Base-by-base conservation (phyloP, 169 alveolate species). In the Cryptosporidium ryanae region DNA sequence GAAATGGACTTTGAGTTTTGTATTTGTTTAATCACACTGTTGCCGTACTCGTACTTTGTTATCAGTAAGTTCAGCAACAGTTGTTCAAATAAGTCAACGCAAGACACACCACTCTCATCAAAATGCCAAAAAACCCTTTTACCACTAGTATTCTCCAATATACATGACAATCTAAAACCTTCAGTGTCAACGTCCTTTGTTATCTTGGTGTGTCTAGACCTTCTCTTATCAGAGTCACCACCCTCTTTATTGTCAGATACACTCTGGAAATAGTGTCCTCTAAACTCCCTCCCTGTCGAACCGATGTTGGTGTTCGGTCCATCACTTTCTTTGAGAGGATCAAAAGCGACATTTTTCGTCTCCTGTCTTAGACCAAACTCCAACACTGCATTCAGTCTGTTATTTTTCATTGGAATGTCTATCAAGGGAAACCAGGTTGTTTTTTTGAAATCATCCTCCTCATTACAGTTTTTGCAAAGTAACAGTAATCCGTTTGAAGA, bases 371-470 rank as follows among this genome's bases (percentile, higher is more conserved):
- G 8, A 38, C 46, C 46, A 38, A 38, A 38, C 13, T 38, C 13
- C 46, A 38, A 38, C 8, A 38, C 46, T 6, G 13, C 46, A 38
- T 38, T 38, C 8, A 38, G 13, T 10, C 8, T 38, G 3, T 76
- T 70, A 59, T 61, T 18, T 21, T 32, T 34, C 38, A 76, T 29
- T 2, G 87, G 87, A 3, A 76, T 76, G 46, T 76, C 87, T 46
- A 76, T 65, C 5, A 76, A 18, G 2, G 87, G 87, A 38, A 76
- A 61, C 87, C 87, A 76, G 23, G 17, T 15, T 13, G 68, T 43
- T 27, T 34, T 59, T 23, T 61, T 25, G 21, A 68, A 55, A 17
- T 61, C 64, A 27, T 68, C 63, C 6, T 52, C 52, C 5, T 54
- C 59, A 2, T 44, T 32, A 4, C 76, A 59, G 21, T 59, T 67